Conservation (phyloP, 2,329 filamentous ascomycete species). For the Apiospora kogelbergensis region DNA sequence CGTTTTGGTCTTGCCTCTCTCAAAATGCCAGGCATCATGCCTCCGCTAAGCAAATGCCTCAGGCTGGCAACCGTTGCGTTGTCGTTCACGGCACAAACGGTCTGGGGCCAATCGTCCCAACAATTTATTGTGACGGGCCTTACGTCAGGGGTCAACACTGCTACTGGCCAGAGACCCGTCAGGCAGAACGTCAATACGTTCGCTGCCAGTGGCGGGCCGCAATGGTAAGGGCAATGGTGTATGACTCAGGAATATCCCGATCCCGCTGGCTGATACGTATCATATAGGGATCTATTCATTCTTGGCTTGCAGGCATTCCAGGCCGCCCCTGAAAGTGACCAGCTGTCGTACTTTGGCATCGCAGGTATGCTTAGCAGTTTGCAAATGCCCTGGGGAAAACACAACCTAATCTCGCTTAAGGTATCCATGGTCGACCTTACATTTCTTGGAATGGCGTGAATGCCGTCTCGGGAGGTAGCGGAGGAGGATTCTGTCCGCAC, state of each 20-base stretch:
- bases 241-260: background rate
- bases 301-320: constrained; percentile 46
- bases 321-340: constrained; percentile 38
- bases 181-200: constrained; percentile 50
- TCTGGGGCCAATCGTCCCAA: constrained; percentile 10
- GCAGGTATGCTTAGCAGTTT: constrained; percentile 35
- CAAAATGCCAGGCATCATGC: background rate
- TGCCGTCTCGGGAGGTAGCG: constrained; percentile 20
- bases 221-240: constrained; percentile 21
- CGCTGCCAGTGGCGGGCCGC: constrained; percentile 26
- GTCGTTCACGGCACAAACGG: background rate
- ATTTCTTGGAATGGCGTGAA: constrained; percentile 41
- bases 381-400: background rate
- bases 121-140: constrained; percentile 25
- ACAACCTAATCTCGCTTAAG: constrained; percentile 9
- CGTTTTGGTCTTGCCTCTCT: background rate
- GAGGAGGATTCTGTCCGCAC: constrained; percentile 33
- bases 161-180: constrained; percentile 41
- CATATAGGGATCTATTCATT: constrained; percentile 48
- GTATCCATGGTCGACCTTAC: constrained; percentile 36
- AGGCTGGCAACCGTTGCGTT: background rate
- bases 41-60: background rate
- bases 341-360: constrained; percentile 51
- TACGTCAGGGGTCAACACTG: constrained; percentile 24
- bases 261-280: constrained; percentile 4